Evolutionary conservation across 805 yeast species (phyloP).

Genomic region (Wickerhamomyces tratensis): DNA sequence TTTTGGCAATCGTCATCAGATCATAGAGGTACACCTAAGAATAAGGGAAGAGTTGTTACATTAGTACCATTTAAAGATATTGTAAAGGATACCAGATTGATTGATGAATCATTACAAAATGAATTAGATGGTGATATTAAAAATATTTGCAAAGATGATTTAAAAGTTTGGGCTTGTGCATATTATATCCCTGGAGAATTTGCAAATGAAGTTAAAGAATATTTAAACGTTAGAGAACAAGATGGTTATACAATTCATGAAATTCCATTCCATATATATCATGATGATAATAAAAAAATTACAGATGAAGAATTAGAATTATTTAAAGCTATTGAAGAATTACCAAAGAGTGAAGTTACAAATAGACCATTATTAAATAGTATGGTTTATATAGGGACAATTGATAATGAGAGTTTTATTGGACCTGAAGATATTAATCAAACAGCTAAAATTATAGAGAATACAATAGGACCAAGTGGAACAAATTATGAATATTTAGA

Average conservation of each 20-base stretch:
- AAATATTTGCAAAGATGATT: slow-evolving; percentile 24
- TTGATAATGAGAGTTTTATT: slow-evolving; percentile 69
- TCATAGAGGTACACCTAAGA: slow-evolving; percentile 79
- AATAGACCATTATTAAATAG: slow-evolving; percentile 41
- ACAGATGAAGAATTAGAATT: slow-evolving; percentile 13
- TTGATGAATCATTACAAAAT: slow-evolving; percentile 27
- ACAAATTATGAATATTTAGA: slow-evolving; percentile 62
- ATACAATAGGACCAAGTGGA: slow-evolving; percentile 73
- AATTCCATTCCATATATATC: slow-evolving; percentile 50
- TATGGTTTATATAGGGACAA: slow-evolving; percentile 74
- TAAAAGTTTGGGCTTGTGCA: slow-evolving; percentile 71
- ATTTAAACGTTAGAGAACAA: slow-evolving; percentile 77
- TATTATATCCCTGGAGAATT: slow-evolving; percentile 64
- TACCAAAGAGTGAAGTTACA: slow-evolving; percentile 20
- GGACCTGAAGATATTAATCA: slow-evolving; percentile 62
- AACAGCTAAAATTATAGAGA: slow-evolving; percentile 53
- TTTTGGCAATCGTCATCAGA: slow-evolving; percentile 91
- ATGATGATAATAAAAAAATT: slow-evolving; percentile 3
- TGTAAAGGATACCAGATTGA: slow-evolving; percentile 27
- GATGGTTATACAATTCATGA: slow-evolving; percentile 74
- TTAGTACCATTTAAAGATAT: slow-evolving; percentile 53
- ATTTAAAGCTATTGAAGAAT: slow-evolving; percentile 12
- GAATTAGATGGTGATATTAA: slow-evolving; percentile 10
- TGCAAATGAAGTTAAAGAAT: slow-evolving; percentile 51
- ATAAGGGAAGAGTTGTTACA: slow-evolving; percentile 89